These are phyloP conservation scores for Groenewaldozyma auringiensis DNA, from an alignment of 1,139 yeast species.

Conservation along the genomic window DNA sequence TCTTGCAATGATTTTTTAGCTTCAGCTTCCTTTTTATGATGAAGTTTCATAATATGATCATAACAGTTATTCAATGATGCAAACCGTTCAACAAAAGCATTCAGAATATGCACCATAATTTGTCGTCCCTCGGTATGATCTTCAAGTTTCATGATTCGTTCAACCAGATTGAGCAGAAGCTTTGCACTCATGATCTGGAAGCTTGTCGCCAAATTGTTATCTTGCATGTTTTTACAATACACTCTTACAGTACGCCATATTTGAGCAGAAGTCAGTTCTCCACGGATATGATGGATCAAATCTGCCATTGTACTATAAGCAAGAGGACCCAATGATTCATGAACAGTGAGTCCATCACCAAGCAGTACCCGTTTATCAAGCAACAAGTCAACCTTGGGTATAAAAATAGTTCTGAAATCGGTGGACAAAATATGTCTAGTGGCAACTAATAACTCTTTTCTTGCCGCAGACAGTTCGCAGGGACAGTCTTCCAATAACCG, in stretches of 20 bases:
- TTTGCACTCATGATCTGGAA: constrained; percentile 98
- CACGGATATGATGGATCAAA: constrained; percentile 84
- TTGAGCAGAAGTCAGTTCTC: constrained; percentile 74
- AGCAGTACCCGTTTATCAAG: constrained; percentile 82
- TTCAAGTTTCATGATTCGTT: constrained; percentile 75
- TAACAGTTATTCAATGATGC: constrained; percentile 66
- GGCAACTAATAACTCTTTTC: constrained; percentile 90
- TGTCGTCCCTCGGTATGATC: constrained; percentile 82
- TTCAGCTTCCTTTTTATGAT: constrained; percentile 35
- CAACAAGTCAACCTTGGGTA: constrained; percentile 76
- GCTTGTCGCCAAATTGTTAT: constrained; percentile 74
- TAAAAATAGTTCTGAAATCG: constrained; percentile 70
- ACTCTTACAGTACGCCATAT: constrained; percentile 83
- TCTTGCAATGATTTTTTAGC: constrained; percentile 14
- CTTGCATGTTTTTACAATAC: constrained; percentile 75
- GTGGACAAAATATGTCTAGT: constrained; percentile 91
- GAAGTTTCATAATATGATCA: constrained; percentile 50
- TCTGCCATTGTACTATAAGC: constrained; percentile 97
- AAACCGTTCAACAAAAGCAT: constrained; percentile 81
- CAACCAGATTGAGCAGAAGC: constrained; percentile 76
- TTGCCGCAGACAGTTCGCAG: constrained; percentile 84
- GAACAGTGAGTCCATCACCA: constrained; percentile 89
- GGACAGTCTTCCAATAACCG: constrained; percentile 92
- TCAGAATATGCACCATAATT: constrained; percentile 55
- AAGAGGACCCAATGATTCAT: constrained; percentile 75